Evolutionary conservation across 2,329 filamentous ascomycete genomes (phyloP).

Genomic region (Aspergillus unguis): DNA sequence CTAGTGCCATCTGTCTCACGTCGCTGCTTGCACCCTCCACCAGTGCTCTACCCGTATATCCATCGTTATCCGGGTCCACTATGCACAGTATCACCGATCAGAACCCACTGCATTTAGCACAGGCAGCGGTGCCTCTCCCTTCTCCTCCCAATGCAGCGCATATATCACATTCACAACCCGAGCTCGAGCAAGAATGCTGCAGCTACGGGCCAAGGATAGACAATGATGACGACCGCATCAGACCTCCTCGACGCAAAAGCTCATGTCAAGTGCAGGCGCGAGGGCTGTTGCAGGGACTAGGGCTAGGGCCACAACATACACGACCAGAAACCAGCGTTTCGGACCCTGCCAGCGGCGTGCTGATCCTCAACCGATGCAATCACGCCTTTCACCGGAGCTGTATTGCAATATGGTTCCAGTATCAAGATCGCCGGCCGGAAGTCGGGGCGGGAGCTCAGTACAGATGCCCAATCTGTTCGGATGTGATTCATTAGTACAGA

Average conservation of each 20-base stretch:
- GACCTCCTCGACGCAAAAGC: not conserved
- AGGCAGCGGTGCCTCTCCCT: constrained; percentile 3
- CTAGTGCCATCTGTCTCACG: constrained; percentile 30
- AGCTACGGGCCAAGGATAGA: not conserved
- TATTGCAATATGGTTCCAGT: constrained; percentile 30
- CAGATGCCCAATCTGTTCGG: constrained; percentile 30
- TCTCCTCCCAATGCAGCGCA: constrained; percentile 2
- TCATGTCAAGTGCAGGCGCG: not conserved
- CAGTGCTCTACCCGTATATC: constrained; percentile 2
- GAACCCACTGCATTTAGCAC: not conserved
- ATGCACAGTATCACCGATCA: not conserved
- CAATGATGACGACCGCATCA: not conserved
- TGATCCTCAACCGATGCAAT: constrained; percentile 29
- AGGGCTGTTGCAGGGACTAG: not conserved
- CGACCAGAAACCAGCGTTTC: constrained; percentile 2
- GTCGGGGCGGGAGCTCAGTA: constrained; percentile 14
- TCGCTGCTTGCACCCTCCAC: constrained; percentile 17
- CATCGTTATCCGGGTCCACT: constrained; percentile 10
- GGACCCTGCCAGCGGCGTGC: not conserved
- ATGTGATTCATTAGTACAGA: constrained; percentile 21
- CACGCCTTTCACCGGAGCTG: constrained; percentile 30
- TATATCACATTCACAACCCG: not conserved
- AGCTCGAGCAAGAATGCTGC: not conserved
- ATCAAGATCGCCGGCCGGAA: constrained; percentile 22
- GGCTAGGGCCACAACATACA: constrained; percentile 3